These are phyloP conservation scores for Penicillium sp. DNA, from an alignment of 2,329 filamentous ascomycete genomes.

Conservation along the genomic window DNA sequence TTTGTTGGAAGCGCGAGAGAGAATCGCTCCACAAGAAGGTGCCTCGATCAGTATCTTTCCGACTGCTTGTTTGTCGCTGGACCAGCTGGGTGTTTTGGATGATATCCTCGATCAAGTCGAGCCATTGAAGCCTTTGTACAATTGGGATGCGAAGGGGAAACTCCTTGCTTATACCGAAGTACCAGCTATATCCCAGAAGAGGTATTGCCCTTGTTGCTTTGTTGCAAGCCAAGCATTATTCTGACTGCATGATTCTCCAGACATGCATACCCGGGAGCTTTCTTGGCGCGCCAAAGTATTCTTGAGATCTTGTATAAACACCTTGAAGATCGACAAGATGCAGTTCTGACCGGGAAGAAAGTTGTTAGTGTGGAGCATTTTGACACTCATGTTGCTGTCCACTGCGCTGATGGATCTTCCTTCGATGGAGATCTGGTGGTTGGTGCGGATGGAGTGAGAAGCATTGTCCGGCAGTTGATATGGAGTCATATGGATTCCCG, in stretches of 20 bases:
- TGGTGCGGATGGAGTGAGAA: neutral
- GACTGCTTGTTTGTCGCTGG: neutral
- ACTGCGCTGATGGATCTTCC: neutral
- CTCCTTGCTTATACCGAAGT: neutral
- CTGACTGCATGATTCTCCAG: neutral
- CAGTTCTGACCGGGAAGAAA: neutral
- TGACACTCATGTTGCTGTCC: neutral
- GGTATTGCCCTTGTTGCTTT: neutral
- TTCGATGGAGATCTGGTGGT: neutral
- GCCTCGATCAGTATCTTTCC: neutral
- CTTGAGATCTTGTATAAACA: constrained; percentile 7
- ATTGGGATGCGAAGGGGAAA: neutral
- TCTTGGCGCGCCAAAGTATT: constrained; percentile 10
- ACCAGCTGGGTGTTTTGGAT: neutral
- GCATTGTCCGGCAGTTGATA: neutral
- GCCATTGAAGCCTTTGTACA: neutral
- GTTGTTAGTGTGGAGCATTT: neutral
- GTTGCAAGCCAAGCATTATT: neutral
- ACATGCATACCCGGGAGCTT: constrained; percentile 9
- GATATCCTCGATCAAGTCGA: neutral
- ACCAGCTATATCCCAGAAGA: neutral
- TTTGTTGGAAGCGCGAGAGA: neutral
- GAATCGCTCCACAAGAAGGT: neutral
- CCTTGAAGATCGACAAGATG: neutral
- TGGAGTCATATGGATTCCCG: neutral